Evolutionary conservation across 1,139 yeast genomes (phyloP), one percentile per base, ranked within the genome.

Genomic region (Geotrichum citri-aurantii): DNA sequence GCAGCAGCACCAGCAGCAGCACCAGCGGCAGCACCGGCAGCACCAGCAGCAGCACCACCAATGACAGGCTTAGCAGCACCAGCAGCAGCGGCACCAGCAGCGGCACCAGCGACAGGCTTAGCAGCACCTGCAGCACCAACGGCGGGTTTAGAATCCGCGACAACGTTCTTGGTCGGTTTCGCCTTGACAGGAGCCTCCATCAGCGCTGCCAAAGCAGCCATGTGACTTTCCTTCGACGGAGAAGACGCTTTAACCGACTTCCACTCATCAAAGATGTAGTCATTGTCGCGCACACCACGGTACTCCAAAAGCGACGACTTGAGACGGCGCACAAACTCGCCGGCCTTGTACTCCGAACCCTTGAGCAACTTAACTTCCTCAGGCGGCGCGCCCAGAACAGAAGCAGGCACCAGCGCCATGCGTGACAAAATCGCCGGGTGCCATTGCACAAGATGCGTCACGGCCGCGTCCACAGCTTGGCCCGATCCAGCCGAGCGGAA

Each of bases 401-500:
- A 31, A 6, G 60, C 47, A 5, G 58, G 42, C 0, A 90, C 81
- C 11, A 90, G 72, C 0, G 88, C 84, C 10, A 92, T 79, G 66
- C 83, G 84, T 57, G 87, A 80, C 65, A 90, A 77, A 40, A 88
- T 73, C 48, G 81, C 82, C n/a, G 96, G 96, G 69, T 90, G 97
- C 97, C 96, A 90, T 72, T 89, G 96, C 63, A 89, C 77, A 58
- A 88, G 78, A 70, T 90, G 97, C 3, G 90, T 81, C 49, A 89
- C 68, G 1, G 90, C 86, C 17, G 73, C 71, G 56, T 72, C 73
- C 24, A 67, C 57, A 24, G 68, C 69, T 19, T 73, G 70, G 56
- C 67, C 65, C 26, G 83, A 79, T 61, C 84, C 86, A 3, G 85
- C 82, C 68, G 75, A 54, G n/a, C 82, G 81, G 73, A 87, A 86